These are phyloP conservation scores for Pseudogymnoascus sp. DNA, from an alignment of 2,329 filamentous ascomycete genomes.

Conservation along the genomic window DNA sequence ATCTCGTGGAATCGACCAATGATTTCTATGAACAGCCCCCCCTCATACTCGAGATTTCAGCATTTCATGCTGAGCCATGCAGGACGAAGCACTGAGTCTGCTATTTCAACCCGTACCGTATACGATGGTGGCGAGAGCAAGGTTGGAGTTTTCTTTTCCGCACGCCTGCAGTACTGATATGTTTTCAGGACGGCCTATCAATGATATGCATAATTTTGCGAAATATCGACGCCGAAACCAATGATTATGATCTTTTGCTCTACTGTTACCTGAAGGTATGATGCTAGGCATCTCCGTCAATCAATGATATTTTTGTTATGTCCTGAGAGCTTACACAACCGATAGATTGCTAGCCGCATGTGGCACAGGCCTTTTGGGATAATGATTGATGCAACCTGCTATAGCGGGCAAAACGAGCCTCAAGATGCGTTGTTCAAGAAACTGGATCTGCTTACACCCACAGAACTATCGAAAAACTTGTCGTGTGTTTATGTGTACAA, in stretches of 20 bases:
- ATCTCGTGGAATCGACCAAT: constrained; percentile 62
- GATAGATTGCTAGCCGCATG: constrained; percentile 56
- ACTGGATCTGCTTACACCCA: constrained; percentile 52
- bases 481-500: constrained; percentile 61
- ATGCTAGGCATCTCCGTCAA: not conserved
- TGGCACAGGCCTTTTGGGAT: constrained; percentile 63
- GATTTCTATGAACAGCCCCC: constrained; percentile 54
- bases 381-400: constrained; percentile 61
- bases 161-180: constrained; percentile 9
- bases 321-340: constrained; percentile 8
- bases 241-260: constrained; percentile 57
- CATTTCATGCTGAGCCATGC: constrained; percentile 66
- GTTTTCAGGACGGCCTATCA: constrained; percentile 49
- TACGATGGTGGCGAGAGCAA: constrained; percentile 66
- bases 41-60: constrained; percentile 59
- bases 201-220: constrained; percentile 62
- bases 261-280: constrained; percentile 59
- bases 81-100: constrained; percentile 55
- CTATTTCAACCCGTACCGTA: constrained; percentile 54
- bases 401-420: constrained; percentile 57
- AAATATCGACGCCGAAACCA: constrained; percentile 56
- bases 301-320: not conserved
- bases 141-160: constrained; percentile 27
- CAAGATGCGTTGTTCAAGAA: constrained; percentile 58
- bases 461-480: constrained; percentile 50